Evolutionary conservation across 352 stramenopile genomes (phyloP).

Genomic region (Globisporangium perplexum): DNA sequence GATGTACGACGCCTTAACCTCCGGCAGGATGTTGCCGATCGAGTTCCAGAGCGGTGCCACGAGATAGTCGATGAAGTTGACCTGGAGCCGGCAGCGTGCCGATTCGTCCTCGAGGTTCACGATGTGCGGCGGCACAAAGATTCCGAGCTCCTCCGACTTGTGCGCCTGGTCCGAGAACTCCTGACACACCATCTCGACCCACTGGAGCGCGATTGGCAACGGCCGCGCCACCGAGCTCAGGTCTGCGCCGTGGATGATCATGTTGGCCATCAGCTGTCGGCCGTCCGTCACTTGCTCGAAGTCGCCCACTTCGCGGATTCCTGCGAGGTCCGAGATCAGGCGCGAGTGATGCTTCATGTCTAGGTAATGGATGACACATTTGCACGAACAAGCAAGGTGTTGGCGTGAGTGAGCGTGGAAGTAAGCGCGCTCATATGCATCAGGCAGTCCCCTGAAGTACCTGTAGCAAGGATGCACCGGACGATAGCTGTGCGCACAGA

Average conservation of each 20-base stretch:
- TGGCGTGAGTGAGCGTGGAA: not conserved
- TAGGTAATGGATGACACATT: too few relatives aligned
- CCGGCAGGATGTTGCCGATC: slow-evolving; percentile 52
- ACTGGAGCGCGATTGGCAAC: slow-evolving; percentile 42
- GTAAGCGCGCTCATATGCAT: not conserved
- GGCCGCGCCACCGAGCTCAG: slow-evolving; percentile 55
- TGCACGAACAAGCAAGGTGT: not conserved
- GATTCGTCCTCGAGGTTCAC: slow-evolving; percentile 67
- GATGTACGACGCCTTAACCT: slow-evolving; percentile 31
- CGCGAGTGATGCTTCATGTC: slow-evolving; percentile 85
- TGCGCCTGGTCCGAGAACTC: slow-evolving; percentile 78
- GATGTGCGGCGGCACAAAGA: slow-evolving; percentile 70
- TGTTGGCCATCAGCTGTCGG: slow-evolving; percentile 71
- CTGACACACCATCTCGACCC: slow-evolving; percentile 64
- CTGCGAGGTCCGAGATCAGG: slow-evolving; percentile 43
- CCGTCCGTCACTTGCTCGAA: slow-evolving; percentile 60
- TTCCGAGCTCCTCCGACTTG: slow-evolving; percentile 41
- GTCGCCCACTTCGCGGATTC: slow-evolving; percentile 32
- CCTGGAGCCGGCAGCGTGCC: slow-evolving; percentile 54
- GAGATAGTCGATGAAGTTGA: slow-evolving; percentile 87
- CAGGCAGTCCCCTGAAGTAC: not conserved
- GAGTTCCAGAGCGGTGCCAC: slow-evolving; percentile 66
- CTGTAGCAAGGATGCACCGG: slow-evolving; percentile 67
- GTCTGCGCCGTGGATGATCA: slow-evolving; percentile 80
- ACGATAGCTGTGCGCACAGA: slow-evolving; percentile 58